phyloP scores from a whole-genome alignment of 2,329 filamentous ascomycete species.

The Arthroderma uncinatum region DNA sequence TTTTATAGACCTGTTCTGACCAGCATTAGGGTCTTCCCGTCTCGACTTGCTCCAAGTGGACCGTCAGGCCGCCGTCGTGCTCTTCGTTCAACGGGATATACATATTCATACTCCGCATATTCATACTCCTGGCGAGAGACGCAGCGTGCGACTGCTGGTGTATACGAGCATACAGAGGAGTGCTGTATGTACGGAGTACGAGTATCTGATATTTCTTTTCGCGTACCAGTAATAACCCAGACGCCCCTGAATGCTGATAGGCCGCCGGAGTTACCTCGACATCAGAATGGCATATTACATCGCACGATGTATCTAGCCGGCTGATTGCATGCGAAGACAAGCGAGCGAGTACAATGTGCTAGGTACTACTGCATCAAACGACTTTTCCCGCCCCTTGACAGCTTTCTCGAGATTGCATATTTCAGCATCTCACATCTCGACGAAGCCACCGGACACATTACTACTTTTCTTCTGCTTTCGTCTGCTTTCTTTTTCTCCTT shows the following conservation, averaged over 20 bases:
- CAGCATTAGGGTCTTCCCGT: background rate
- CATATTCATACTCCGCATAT: too few species aligned
- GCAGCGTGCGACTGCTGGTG: too few species aligned
- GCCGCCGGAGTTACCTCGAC: background rate
- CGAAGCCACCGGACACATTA: background rate
- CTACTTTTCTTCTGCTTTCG: background rate
- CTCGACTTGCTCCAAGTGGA: background rate
- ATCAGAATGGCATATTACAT: slow-evolving; percentile 3
- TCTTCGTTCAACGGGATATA: too few species aligned
- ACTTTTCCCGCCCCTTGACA: background rate
- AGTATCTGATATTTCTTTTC: background rate
- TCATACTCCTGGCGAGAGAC: too few species aligned
- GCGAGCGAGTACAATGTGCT: background rate
- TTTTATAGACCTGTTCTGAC: too few species aligned
- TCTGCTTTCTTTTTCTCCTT: background rate
- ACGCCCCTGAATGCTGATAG: background rate
- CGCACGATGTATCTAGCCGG: background rate
- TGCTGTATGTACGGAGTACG: background rate
- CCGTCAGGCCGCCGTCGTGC: background rate
- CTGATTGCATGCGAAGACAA: background rate
- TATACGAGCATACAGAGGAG: background rate
- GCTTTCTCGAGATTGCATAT: background rate
- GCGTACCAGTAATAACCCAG: background rate
- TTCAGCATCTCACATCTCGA: background rate
- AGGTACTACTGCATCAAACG: background rate